These are phyloP conservation scores for Misopates orontium DNA, from an alignment of 257 asterid genomes.

Conservation along the genomic window DNA sequence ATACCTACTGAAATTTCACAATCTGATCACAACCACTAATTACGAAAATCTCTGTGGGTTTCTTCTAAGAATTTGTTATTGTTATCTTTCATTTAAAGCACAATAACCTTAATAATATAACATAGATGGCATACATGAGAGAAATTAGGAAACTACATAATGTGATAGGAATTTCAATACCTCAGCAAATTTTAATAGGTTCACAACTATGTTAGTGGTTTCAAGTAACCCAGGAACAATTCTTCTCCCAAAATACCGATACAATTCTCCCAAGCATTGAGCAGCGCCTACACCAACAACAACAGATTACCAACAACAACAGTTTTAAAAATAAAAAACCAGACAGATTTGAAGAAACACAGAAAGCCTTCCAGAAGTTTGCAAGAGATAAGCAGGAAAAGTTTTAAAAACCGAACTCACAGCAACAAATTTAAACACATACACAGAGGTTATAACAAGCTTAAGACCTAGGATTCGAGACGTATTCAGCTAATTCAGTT, in stretches of 20 bases:
- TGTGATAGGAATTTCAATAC: conserved; percentile 39
- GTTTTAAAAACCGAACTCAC: too few species aligned
- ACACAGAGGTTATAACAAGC: too few species aligned
- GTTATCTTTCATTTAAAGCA: conserved; percentile 15
- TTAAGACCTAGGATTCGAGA: too few species aligned
- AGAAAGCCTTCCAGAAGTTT: too few species aligned
- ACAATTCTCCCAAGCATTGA: conserved; percentile 92
- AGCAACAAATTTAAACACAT: too few species aligned
- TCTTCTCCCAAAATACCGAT: conserved; percentile 74
- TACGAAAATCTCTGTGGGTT: conserved; percentile 21
- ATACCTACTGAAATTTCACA: background rate
- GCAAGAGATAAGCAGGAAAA: too few species aligned
- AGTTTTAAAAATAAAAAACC: too few species aligned
- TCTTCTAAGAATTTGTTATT: conserved; percentile 10
- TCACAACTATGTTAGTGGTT: conserved; percentile 73
- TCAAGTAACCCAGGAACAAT: conserved; percentile 86
- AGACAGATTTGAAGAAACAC: too few species aligned
- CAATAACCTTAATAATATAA: conserved; percentile 13
- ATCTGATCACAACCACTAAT: conserved; percentile 10
- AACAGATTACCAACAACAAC: too few species aligned
- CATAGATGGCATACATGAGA: conserved; percentile 12
- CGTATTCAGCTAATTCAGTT: too few species aligned
- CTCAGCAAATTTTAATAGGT: conserved; percentile 83
- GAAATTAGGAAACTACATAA: conserved; percentile 24
- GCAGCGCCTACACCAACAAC: conserved; percentile 63